Percentiles rank a stretch among this genome's conserved stretches.
phyloP scores from a whole-genome alignment of 495 filamentous ascomycete species.

The Lentithecium fluviatile region DNA sequence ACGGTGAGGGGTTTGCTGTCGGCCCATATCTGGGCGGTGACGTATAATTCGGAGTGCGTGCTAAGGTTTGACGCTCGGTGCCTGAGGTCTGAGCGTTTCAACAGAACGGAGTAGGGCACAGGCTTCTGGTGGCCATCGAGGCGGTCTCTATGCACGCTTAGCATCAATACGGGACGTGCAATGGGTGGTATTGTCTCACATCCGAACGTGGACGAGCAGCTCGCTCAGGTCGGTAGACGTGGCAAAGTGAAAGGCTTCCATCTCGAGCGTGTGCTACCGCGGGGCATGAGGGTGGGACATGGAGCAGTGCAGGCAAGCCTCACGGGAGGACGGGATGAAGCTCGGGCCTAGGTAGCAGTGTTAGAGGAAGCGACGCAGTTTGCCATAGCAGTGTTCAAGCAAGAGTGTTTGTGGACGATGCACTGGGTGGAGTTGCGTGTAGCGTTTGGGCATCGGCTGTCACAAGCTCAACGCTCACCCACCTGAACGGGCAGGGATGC shows the following conservation, averaged over 20 bases:
- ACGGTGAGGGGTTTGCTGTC: slow-evolving; percentile 93
- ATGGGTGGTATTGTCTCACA: slow-evolving; percentile 45
- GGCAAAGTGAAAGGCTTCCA: slow-evolving; percentile 96
- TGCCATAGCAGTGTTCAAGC: too few species aligned
- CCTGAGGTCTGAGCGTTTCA: slow-evolving; percentile 73
- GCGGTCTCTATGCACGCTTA: slow-evolving; percentile 55
- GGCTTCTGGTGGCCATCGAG: slow-evolving; percentile 84
- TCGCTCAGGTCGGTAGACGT: slow-evolving; percentile 71
- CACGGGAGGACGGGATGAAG: neutral
- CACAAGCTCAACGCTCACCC: too few species aligned
- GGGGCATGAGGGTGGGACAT: slow-evolving; percentile 10
- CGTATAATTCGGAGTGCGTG: slow-evolving; percentile 80
- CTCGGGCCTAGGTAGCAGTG: too few species aligned
- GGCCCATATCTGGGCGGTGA: slow-evolving; percentile 90
- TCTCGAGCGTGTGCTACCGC: slow-evolving; percentile 39
- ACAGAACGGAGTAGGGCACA: slow-evolving; percentile 72
- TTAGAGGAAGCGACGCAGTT: too few species aligned
- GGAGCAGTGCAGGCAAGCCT: neutral
- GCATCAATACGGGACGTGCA: neutral
- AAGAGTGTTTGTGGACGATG: too few species aligned
- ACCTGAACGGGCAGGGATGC: too few species aligned
- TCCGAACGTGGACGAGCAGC: slow-evolving; percentile 76
- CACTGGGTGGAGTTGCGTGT: too few species aligned
- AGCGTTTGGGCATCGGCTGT: too few species aligned
- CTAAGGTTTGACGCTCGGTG: slow-evolving; percentile 76